Evolutionary conservation across 306 rosid genomes (phyloP), one percentile per base, ranked within the genome.

Genomic region (Castanea sativa): DNA sequence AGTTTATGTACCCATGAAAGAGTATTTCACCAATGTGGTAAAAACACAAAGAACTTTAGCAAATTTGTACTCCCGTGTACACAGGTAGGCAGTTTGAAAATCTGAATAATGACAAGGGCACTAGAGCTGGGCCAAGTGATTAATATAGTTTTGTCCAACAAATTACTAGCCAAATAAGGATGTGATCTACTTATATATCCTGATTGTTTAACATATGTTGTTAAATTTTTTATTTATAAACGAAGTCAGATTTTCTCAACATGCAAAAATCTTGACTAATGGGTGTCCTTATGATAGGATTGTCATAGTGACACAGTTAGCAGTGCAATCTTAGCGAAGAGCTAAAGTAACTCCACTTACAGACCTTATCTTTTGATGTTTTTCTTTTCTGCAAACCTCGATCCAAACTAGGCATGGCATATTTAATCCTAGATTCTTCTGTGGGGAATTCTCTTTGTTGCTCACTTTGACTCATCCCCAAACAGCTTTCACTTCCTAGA

Each of bases 371-470:
- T 80, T 83, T 92, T 3, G 49, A 52, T 64, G 76, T 33, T 23
- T 75, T 83, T 82, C 79, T 87, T 86, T 85, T 88, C 87, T 69
- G 89, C 82, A 80, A 89, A 63, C n/a, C 73, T 20, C 80, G 83
- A 78, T 82, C 86, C 77, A 32, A 80, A 69, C 78, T 78, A 69
- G 88, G 79, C 35, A 63, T 53, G 12, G 71, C 43, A 29, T 56
- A 69, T 76, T 63, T 81, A 79, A 18, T 53, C 53, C 53, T 60
- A 69, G 75, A 73, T 71, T 84, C 90, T 55, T 86, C 86, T 56
- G 27, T 58, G 60, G 78, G 77, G 18, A 65, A 23, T 21, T 58
- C 80, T 68, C 68, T 78, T 79, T 2, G 71, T 32, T 55, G 72
- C 79, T 87, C 82, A 20, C 73, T 64, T 61, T 55, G 59, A 64